Evolutionary conservation across 2,329 filamentous ascomycete genomes (phyloP).

Genomic region (Pseudopithomyces maydicus): DNA sequence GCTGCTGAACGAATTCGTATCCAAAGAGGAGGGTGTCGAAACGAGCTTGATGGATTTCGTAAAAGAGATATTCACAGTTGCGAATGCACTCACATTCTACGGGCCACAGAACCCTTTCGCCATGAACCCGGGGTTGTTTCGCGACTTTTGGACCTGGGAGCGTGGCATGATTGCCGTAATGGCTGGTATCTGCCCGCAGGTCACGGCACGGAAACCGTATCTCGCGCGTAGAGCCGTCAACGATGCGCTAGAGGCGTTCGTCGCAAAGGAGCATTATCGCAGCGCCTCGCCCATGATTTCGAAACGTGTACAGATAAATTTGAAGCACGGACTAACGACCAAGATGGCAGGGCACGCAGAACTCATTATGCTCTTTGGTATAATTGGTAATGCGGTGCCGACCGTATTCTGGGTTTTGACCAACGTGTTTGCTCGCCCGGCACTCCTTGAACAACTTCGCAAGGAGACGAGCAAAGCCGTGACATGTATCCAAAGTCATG

Average conservation of each 20-base stretch:
- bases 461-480: constrained; percentile 37
- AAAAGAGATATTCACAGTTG: constrained; percentile 42
- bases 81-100: constrained; percentile 48
- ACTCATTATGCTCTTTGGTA: constrained; percentile 37
- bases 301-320: constrained; percentile 24
- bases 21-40: not conserved
- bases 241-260: constrained; percentile 25
- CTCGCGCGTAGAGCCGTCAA: constrained; percentile 31
- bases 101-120: constrained; percentile 50
- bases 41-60: constrained; percentile 19
- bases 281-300: constrained; percentile 27
- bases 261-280: constrained; percentile 26
- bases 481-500: not conserved
- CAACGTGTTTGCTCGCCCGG: constrained; percentile 47
- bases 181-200: constrained; percentile 37
- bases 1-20: constrained; percentile 22
- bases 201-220: constrained; percentile 46
- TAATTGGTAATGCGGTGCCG: constrained; percentile 51
- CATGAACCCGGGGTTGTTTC: constrained; percentile 34
- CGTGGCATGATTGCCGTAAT: constrained; percentile 37
- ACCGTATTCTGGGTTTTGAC: constrained; percentile 52
- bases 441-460: constrained; percentile 44
- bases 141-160: constrained; percentile 49
- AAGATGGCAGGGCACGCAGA: constrained; percentile 20
- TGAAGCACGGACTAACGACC: constrained; percentile 18